Evolutionary conservation across 1,139 yeast genomes (phyloP), one percentile per base, ranked within the genome.

Genomic region (Hansenula anomala): DNA sequence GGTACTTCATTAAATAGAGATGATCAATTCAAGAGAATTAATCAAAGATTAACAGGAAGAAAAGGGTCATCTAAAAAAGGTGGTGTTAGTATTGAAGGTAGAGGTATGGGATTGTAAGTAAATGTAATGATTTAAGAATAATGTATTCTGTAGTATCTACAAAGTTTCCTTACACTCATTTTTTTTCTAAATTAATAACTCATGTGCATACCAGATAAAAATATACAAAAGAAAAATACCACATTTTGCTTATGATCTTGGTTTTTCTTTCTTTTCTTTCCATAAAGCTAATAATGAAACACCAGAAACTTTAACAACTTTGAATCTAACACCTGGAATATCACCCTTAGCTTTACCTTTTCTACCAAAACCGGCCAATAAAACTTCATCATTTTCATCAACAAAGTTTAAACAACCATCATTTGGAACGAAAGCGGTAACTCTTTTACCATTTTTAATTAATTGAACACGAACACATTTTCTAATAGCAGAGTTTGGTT

Each of bases 261-360:
- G 98, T 90, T 94, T 94, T 83, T 94, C 99, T 88, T 92, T 92
- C 97, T 94, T 94, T 83, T 94, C 98, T 83, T 90, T 92, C 97
- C 97, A 94, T 75, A 94, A 84, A 69, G 99, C 98, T 71, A 90
- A 82, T 75, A 94, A 84, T 64, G 98, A 92, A 68, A 94, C 98
- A 86, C 98, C 98, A 63, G 98, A 88, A 63, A 94, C 99, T 83
- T 94, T 94, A 72, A 94, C 98, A 71, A 92, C 97, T 88, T 92
- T 92, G 88, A 92, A 92, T 85, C 98, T 90, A 71, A 92, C 98
- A 87, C 98, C 98, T 75, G 98, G 98, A 69, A 92, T 90, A 89
- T 92, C 98, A 84, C 99, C 98, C 96, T 94, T 94, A 72, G 99
- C 98, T 85, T 92, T 92, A 81, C 99, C 99, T 85, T 96, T 92